Evolutionary conservation across 1,284 basidiomycete species (phyloP), one percentile per base, ranked within the genome.

Genomic region (Exobasidium rhododendri): DNA sequence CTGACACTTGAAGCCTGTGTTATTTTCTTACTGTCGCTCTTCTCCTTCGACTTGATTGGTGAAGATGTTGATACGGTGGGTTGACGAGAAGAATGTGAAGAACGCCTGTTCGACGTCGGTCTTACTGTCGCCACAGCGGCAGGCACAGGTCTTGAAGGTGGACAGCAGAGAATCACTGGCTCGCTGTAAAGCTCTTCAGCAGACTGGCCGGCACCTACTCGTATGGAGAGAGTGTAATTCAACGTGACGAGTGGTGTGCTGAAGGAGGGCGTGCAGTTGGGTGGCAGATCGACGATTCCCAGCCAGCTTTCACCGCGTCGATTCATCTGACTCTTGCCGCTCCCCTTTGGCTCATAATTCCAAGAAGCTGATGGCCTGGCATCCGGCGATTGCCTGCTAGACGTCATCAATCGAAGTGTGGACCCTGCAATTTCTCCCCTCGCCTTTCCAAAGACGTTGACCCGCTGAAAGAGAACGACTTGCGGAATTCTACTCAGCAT

Each of bases 191-290:
- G 6, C 13, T n/a, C 14, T 17, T 29, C 22, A 30, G 29, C 45
- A 14, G 47, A 20, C 30, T 54, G 52, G n/a, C 44, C 50, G 13
- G 43, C 46, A 40, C 35, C 35, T 10, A 40, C 35, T 50, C 69
- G 62, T n/a, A 76, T 66, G 20, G 61, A 70, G 10, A 76, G 20
- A 47, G 65, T 71, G 62, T 76, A 76, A 52, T 75, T 69, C 50
- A 74, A 61, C 13, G 66, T 54, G 3, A 73, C 58, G 4, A 63
- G 24, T n/a, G 32, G 49, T 3, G 62, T 53, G 1, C 69, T 70
- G 28, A 76, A 76, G 26, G 53, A 64, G 3, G 74, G 74, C 1
- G 65, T 64, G 53, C 68, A 73, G 43, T 63, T 60, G 2, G 66
- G 60, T 22, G 70, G 70, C 10, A 70, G 31, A 10, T 68, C 54